Percentiles rank a stretch among this genome's conserved stretches.
These are phyloP conservation scores for Alternaria arbusti DNA, from an alignment of 2,329 filamentous ascomycete genomes.

Conservation along the genomic window DNA sequence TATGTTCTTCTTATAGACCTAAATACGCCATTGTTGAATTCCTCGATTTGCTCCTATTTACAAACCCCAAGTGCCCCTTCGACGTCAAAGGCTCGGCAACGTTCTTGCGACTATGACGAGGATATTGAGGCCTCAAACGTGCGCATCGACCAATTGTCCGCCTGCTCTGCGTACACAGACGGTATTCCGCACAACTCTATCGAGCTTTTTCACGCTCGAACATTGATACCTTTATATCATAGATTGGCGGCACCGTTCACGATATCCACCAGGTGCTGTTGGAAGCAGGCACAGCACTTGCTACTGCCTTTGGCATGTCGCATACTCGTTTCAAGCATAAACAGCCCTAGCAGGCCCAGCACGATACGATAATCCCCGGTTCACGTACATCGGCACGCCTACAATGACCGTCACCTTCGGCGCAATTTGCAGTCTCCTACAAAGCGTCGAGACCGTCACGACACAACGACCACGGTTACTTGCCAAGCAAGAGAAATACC, in stretches of 20 bases:
- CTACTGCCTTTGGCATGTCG: neutral
- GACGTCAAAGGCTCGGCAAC: neutral
- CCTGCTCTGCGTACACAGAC: neutral
- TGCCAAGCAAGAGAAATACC: conserved; percentile 34
- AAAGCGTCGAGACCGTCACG: conserved; percentile 65
- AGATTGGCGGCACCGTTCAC: neutral
- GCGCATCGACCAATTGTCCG: neutral
- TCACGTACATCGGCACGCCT: neutral
- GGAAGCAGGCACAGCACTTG: neutral
- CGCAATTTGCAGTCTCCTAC: conserved; percentile 76
- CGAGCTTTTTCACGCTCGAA: neutral
- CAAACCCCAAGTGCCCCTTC: neutral
- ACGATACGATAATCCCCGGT: neutral
- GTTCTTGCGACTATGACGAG: conserved; percentile 6
- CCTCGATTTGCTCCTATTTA: neutral
- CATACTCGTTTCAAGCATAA: neutral
- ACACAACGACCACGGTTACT: conserved; percentile 50
- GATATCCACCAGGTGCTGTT: neutral
- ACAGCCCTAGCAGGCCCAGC: neutral
- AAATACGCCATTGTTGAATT: neutral
- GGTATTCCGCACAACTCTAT: neutral
- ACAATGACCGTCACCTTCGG: conserved; percentile 71
- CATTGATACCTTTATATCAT: neutral
- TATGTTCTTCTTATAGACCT: neutral
- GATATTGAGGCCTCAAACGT: neutral